phyloP scores from a whole-genome alignment of 2,329 filamentous ascomycete genomes.

The Sporothrix globosa region DNA sequence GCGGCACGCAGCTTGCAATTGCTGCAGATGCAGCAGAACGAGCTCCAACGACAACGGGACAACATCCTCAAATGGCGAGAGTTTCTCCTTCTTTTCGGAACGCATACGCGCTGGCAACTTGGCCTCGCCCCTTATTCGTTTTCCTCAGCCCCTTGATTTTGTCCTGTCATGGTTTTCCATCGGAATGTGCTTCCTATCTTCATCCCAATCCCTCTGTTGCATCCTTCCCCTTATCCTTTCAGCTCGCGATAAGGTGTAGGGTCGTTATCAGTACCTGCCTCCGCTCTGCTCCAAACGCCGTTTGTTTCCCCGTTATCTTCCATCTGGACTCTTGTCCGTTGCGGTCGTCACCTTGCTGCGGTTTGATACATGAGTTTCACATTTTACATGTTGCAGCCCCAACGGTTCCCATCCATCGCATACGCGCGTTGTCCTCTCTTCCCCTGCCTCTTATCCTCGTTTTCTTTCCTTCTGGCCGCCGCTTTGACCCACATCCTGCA shows the following conservation, averaged over 20 bases:
- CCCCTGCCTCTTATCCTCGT: neutral
- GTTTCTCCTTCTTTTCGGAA: too few relatives aligned
- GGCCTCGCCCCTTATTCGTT: conserved; percentile 5
- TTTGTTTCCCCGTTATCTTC: conserved; percentile 25
- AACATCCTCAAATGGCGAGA: neutral
- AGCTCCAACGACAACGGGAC: neutral
- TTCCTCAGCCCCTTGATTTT: neutral
- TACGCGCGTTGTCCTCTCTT: neutral
- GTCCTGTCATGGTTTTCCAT: conserved; percentile 21
- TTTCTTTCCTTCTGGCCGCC: neutral
- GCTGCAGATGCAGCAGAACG: neutral
- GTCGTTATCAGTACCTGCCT: conserved; percentile 13
- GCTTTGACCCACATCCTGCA: conserved; percentile 12
- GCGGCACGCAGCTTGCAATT: conserved; percentile 18
- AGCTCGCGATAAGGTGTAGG: neutral
- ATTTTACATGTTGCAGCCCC: conserved; percentile 12
- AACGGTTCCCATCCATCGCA: neutral
- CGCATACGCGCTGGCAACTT: neutral
- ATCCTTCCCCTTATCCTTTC: neutral
- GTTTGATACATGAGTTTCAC: conserved; percentile 11
- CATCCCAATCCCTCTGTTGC: conserved; percentile 12
- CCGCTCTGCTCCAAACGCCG: neutral
- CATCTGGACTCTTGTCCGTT: conserved; percentile 6
- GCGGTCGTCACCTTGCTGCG: conserved; percentile 18
- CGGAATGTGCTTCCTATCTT: conserved; percentile 27